Evolutionary conservation across 2,329 filamentous ascomycete genomes (phyloP), one percentile per base, ranked within the genome.

Genomic region (Leptographium wingfieldii): DNA sequence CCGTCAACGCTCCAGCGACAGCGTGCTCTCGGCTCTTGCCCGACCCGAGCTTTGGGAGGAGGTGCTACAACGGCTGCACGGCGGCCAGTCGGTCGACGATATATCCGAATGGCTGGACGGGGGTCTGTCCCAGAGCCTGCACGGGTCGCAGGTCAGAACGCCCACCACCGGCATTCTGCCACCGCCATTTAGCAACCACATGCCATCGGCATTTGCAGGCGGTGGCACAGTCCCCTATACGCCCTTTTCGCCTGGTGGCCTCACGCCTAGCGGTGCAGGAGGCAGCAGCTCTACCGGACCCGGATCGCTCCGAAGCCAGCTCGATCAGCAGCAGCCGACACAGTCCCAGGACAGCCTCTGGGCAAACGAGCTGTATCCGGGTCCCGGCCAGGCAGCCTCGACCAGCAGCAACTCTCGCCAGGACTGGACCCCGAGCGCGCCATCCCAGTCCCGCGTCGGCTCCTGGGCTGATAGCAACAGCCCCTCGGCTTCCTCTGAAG

Each of bases 51-150:
- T 78, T 7, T 78, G 77, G 73, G 78, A 81, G 61, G 79, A 82
- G 43, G 76, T 85, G 2, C 64, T 85, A 59, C 70, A 73, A 25
- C 76, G 78, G 6, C 67, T 85, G 52, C 80, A 79, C 51, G 72
- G 69, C 31, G 82, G 82, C 51, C 78, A 84, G 62, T 72, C 75
- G 10, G 69, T 83, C 27, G 80, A 84, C 53, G 72, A 62, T 54
- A 81, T 86, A 59, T 78, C 80, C 5, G 78, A 82, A 57, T 83
- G 78, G 75, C 73, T 85, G 2, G 72, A 69, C 19, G 66, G 65
- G 3, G 63, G 67, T 2, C 3, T 22, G 40, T 27, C 40, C 25
- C 55, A n/a, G 52, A 3, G 52, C n/a, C 27, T 16, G 33, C 53
- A 29, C 16, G 33, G 35, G n/a, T 27, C 53, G 22, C 9, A 62